Evolutionary conservation across 768 basidiomycete species (phyloP).

Genomic region (Brasilioporus rufonigricans): DNA sequence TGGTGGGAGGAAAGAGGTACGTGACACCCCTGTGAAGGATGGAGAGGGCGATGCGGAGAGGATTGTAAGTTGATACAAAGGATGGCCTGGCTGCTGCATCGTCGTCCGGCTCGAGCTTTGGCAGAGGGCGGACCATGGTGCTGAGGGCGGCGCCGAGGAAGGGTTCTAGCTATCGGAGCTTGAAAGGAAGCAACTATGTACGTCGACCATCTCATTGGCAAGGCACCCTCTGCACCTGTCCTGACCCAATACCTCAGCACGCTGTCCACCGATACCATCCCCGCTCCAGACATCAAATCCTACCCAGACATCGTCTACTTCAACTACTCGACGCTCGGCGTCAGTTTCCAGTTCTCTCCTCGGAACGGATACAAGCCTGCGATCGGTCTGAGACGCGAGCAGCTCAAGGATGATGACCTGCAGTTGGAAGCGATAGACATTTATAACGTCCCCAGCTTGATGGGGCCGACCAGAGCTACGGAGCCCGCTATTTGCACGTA

Average conservation of each 20-base stretch:
- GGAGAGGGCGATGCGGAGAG: not conserved
- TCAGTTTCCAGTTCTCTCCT: slow-evolving; percentile 79
- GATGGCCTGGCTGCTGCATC: not conserved
- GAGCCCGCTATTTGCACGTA: slow-evolving; percentile 57
- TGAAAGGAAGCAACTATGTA: slow-evolving; percentile 15
- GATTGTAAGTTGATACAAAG: not conserved
- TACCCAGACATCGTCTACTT: slow-evolving; percentile 85
- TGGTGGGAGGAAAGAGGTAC: slow-evolving; percentile 10
- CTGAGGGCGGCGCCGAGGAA: not conserved
- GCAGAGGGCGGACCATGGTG: slow-evolving; percentile 21
- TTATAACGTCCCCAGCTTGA: slow-evolving; percentile 58
- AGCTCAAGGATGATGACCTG: slow-evolving; percentile 51
- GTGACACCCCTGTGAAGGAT: not conserved
- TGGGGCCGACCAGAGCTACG: slow-evolving; percentile 41
- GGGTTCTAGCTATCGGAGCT: slow-evolving; percentile 20
- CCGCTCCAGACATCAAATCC: slow-evolving; percentile 63
- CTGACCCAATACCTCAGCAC: slow-evolving; percentile 43
- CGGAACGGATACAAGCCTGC: slow-evolving; percentile 59
- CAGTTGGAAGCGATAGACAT: slow-evolving; percentile 74
- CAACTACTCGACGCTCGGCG: slow-evolving; percentile 76
- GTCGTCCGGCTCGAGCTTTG: slow-evolving; percentile 20
- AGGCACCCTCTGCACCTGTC: slow-evolving; percentile 44
- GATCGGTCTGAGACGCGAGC: slow-evolving; percentile 41
- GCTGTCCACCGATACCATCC: slow-evolving; percentile 27
- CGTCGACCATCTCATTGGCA: slow-evolving; percentile 46